phyloP scores from a whole-genome alignment of 2,329 filamentous ascomycete genomes.

The Colletotrichum sp. region DNA sequence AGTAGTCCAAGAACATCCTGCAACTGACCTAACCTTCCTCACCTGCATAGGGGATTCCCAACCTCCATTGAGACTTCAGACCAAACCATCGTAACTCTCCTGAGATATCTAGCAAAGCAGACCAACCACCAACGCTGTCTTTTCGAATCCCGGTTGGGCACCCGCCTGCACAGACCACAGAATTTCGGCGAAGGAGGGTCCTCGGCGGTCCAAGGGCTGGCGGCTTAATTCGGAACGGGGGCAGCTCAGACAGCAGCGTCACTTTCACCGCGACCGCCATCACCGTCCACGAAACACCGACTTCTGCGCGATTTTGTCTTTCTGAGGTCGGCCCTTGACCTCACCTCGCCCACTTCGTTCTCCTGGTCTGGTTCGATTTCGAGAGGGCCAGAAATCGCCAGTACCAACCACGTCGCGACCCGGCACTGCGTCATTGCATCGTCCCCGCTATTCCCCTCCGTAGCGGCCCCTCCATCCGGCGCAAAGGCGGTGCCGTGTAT shows the following conservation, averaged over 20 bases:
- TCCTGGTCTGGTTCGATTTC: background rate
- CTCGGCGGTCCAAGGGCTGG: background rate
- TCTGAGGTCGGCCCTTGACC: background rate
- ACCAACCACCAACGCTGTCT: background rate
- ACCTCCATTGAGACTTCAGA: background rate
- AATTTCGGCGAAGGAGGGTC: constrained; percentile 1
- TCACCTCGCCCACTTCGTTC: background rate
- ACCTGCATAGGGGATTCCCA: background rate
- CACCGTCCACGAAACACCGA: background rate
- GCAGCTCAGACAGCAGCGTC: constrained; percentile 13
- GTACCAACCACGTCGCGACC: background rate
- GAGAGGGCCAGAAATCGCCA: background rate
- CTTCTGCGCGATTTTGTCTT: constrained; percentile 10
- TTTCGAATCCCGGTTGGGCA: background rate
- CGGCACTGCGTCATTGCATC: constrained; percentile 13
- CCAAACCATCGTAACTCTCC: background rate
- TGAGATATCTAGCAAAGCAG: background rate
- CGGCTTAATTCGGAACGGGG: constrained; percentile 22
- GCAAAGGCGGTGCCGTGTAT: constrained; percentile 18
- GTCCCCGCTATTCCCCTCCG: constrained; percentile 20
- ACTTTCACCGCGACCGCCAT: background rate
- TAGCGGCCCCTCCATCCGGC: constrained; percentile 16
- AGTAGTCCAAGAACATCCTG: background rate
- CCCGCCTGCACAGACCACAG: constrained; percentile 10
- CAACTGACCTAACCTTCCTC: background rate